Percentiles rank a stretch among this genome's conserved stretches.
Evolutionary conservation across 2,329 filamentous ascomycete species (phyloP).

Genomic region (Hypoxylon sp.): DNA sequence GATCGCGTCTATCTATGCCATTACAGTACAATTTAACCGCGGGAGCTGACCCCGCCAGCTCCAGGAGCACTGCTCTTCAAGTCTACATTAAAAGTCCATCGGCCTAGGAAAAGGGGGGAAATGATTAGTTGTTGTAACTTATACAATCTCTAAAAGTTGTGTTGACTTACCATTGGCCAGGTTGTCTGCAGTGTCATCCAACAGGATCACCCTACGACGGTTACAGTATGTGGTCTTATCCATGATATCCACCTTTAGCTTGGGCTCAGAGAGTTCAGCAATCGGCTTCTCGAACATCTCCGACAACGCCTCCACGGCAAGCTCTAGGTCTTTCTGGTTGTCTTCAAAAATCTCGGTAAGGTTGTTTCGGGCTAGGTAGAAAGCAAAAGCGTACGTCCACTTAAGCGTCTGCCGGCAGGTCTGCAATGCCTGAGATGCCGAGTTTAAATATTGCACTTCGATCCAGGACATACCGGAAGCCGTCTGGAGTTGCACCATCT

Average conservation of each 20-base stretch:
- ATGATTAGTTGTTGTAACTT: slow-evolving; percentile 21
- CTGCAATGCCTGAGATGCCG: slow-evolving; percentile 92
- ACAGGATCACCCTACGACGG: slow-evolving; percentile 87
- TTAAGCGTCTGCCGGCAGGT: slow-evolving; percentile 98
- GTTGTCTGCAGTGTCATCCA: slow-evolving; percentile 94
- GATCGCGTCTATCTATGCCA: slow-evolving; percentile 36
- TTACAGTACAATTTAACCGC: slow-evolving; percentile 41
- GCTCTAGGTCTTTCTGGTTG: slow-evolving; percentile 97
- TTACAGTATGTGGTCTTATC: slow-evolving; percentile 99
- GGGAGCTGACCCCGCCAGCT: slow-evolving; percentile 34
- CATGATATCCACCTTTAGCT: slow-evolving; percentile 97
- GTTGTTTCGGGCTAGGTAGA: slow-evolving; percentile 96
- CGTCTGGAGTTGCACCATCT: slow-evolving; percentile 96
- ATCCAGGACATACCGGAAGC: slow-evolving; percentile 99
- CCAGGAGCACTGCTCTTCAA: slow-evolving; percentile 45
- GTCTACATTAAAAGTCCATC: slow-evolving; percentile 55
- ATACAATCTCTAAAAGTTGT: background rate
- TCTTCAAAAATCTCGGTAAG: slow-evolving; percentile 97
- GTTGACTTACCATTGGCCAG: slow-evolving; percentile 81
- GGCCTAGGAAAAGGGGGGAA: slow-evolving; percentile 40
- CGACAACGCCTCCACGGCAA: slow-evolving; percentile 96
- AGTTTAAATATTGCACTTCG: slow-evolving; percentile 96
- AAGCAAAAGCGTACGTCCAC: slow-evolving; percentile 99
- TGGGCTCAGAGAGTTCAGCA: slow-evolving; percentile 84
- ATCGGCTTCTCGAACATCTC: slow-evolving; percentile 99